Base-by-base conservation (phyloP, 1,284 basidiomycete species). In the Moesziomyces sp. region DNA sequence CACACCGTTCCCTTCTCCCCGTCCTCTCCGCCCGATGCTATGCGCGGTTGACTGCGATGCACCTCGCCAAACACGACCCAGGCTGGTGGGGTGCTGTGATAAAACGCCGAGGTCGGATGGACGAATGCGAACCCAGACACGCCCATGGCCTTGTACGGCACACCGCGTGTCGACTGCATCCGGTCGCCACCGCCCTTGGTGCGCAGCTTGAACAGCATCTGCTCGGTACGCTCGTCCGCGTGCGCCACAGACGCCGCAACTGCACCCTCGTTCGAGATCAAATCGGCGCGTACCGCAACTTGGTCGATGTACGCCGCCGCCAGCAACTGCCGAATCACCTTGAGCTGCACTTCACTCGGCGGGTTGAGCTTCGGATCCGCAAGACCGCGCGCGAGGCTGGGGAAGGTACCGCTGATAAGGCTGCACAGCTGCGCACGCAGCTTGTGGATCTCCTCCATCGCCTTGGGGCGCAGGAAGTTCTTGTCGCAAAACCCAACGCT, bases 371-470 rank as follows among this genome's bases (percentile, higher is more conserved):
- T 48, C 7, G 80, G 75, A 30, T 77, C 63, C 8, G 60, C 45
- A 5, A 83, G 58, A 4, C 48, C 47, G 3, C 46, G 47, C 2
- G 67, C 42, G 0, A 62, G 56, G 8, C 55, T 46, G 26, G 67
- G 57, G 18, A 77, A 57, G 11, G 70, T 49, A 3, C 76, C 66
- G 3, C 63, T 49, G 33, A 83, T 77, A 24, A 83, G 50, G 19
- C 59, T 62, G 48, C 77, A 74, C 87, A 90, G 77, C 89, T 92
- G 97, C 0, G 89, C 88, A 43, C 95, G 90, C n/a, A 99, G 88
- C 84, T 99, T 98, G 85, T 96, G 95, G 45, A 98, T 97, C 86
- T 99, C 97, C 85, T 97, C 93, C 95, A 99, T 99, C 0, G 94
- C 93, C 88, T 98, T 98, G 1, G 88, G 88, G 59, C 94, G 87